phyloP scores from a whole-genome alignment of 1,139 yeast genomes.

The Pichia sp. region DNA sequence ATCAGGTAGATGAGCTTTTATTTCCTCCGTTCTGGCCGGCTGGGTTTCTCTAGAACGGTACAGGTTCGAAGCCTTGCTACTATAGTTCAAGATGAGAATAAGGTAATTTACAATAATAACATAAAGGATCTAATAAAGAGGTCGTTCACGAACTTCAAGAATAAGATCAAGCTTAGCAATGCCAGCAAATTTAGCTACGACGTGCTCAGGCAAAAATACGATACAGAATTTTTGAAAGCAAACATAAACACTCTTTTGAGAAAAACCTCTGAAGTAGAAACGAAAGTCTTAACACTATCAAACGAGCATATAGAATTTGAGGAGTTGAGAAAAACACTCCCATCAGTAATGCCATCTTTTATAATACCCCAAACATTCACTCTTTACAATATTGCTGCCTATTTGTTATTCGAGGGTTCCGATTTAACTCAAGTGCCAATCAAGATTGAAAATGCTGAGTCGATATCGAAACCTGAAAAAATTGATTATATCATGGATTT shows the following conservation, averaged over 20 bases:
- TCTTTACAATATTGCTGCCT: slow-evolving; percentile 8
- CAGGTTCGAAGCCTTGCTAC: slow-evolving; percentile 9
- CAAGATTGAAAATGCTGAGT: neutral
- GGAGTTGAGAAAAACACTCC: slow-evolving; percentile 1
- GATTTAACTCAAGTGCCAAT: slow-evolving; percentile 2
- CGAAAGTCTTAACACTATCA: slow-evolving; percentile 7
- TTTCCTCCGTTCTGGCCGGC: neutral
- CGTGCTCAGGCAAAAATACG: slow-evolving; percentile 12
- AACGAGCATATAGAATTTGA: slow-evolving; percentile 10
- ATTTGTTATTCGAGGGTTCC: neutral
- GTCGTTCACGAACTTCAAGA: slow-evolving; percentile 15
- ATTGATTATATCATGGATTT: slow-evolving; percentile 15
- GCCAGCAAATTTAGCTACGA: slow-evolving; percentile 12
- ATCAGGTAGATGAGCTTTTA: neutral
- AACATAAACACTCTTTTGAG: slow-evolving; percentile 10
- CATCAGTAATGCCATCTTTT: slow-evolving; percentile 6
- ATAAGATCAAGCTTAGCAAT: slow-evolving; percentile 10
- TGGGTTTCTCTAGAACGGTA: neutral
- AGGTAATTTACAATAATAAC: slow-evolving; percentile 10
- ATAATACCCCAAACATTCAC: slow-evolving; percentile 5
- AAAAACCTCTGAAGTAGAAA: slow-evolving; percentile 10
- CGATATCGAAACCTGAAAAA: neutral
- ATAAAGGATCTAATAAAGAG: slow-evolving; percentile 13
- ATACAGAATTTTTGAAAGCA: slow-evolving; percentile 11
- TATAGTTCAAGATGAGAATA: neutral